These are phyloP conservation scores for Cyclotella sp. DNA, from an alignment of 108 stramenopile genomes.

Conservation along the genomic window DNA sequence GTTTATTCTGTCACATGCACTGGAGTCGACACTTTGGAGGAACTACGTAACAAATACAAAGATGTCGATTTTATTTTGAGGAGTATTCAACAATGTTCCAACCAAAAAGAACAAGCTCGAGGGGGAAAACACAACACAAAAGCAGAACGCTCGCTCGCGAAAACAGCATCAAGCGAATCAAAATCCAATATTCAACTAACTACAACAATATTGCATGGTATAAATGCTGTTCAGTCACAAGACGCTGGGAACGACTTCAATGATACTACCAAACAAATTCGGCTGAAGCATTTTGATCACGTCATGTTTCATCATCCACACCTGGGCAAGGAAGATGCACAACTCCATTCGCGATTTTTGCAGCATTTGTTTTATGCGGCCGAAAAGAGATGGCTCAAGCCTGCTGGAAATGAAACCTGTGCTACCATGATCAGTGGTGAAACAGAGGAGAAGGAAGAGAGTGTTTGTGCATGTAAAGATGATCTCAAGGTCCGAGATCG, in stretches of 20 bases:
- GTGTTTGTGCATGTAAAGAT: not conserved
- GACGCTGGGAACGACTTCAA: not conserved
- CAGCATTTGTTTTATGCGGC: constrained; percentile 79
- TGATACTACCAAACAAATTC: not conserved
- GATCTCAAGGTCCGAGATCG: not conserved
- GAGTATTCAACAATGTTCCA: constrained; percentile 39
- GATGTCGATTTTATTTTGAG: constrained; percentile 59
- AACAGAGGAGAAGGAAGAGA: no score
- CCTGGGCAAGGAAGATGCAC: constrained; percentile 81
- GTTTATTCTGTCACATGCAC: constrained; percentile 57
- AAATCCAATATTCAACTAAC: not conserved
- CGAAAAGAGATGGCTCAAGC: constrained; percentile 56
- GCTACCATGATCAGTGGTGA: no score
- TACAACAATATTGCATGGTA: constrained; percentile 51
- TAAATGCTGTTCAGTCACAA: constrained; percentile 65
- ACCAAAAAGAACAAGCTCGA: not conserved
- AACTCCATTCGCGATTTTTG: constrained; percentile 75
- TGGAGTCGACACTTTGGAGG: constrained; percentile 66
- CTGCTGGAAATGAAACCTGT: not conserved
- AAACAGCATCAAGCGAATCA: not conserved
- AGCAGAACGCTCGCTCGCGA: not conserved
- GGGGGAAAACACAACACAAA: not conserved
- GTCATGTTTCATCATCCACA: constrained; percentile 92
- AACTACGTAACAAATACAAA: constrained; percentile 48
- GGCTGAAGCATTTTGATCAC: constrained; percentile 42